Evolutionary conservation across 129 eudicot species (phyloP), one percentile per base, ranked within the genome.

Genomic region (Solidago caesia): DNA sequence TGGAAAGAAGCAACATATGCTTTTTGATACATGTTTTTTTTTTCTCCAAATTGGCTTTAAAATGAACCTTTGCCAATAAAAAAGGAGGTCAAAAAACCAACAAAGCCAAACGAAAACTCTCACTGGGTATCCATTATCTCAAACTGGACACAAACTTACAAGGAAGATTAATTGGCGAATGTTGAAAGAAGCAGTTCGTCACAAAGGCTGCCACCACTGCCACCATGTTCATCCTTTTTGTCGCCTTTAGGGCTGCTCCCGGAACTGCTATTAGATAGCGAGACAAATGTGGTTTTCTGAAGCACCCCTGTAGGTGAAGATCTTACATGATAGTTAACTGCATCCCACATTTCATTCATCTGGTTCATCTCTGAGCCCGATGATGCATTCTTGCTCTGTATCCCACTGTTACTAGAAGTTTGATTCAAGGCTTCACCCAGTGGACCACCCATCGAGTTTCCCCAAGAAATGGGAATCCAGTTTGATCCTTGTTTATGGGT

Each of bases 281-380:
- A 86, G 5, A 85, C 88, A 66, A 88, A 86, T 2, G 91, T 76
- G 0, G 89, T 74, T 73, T 86, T 90, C 80, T 86, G 96, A 58
- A 93, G 76, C 27, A 90, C 91, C 1, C 97, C 98, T 4, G 89
- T 93, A 5, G 98, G 97, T 7, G 97, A 90, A 9, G 91, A 86
- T 16, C 92, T 90, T 72, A 84, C 14, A 72, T 82, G 86, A 75
- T 82, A 77, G 78, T 77, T 81, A 73, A 73, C 74, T 4, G 82
- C 81, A n/a, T 83, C 86, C 88, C 92, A 86, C 76, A 57, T 78
- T 70, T 84, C 85, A 46, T 70, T 81, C 75, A 47, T 33, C 13
- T 64, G 82, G 62, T 77, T 80, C n/a, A 61, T 71, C 16, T 82
- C 71, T 10, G 80, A 67, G 48, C 68, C 75, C 7, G 80, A 60